Evolutionary conservation across 2,329 filamentous ascomycete genomes (phyloP).

Genomic region (Biscogniauxia sp.): DNA sequence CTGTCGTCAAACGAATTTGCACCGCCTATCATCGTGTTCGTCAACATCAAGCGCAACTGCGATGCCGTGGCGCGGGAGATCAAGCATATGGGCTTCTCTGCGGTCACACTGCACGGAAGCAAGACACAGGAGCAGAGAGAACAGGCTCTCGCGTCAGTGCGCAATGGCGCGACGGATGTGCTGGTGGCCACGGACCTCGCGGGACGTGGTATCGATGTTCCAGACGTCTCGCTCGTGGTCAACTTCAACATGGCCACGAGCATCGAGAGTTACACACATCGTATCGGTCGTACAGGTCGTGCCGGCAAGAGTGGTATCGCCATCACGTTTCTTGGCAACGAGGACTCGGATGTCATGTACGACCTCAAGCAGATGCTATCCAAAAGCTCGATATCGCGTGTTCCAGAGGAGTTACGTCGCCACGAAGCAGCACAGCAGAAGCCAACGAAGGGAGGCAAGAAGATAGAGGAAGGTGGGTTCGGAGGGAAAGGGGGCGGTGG

Average conservation of each 20-base stretch:
- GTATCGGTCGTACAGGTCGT: slow-evolving; percentile 94
- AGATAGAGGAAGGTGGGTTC: slow-evolving; percentile 24
- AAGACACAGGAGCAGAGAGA: slow-evolving; percentile 99
- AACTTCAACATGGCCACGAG: slow-evolving; percentile 98
- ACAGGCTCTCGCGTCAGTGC: slow-evolving; percentile 81
- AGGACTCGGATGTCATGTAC: slow-evolving; percentile 88
- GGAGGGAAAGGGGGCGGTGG: not conserved
- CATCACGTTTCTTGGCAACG: slow-evolving; percentile 90
- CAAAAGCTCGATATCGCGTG: slow-evolving; percentile 83
- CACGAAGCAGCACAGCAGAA: slow-evolving; percentile 92
- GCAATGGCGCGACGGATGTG: slow-evolving; percentile 76
- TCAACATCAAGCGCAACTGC: slow-evolving; percentile 99
- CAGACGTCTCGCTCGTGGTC: slow-evolving; percentile 88
- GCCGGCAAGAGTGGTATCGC: slow-evolving; percentile 95
- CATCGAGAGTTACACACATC: slow-evolving; percentile 95
- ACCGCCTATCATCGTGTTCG: slow-evolving; percentile 95
- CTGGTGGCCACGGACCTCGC: slow-evolving; percentile 95
- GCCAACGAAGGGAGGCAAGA: slow-evolving; percentile 44
- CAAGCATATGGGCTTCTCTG: slow-evolving; percentile 86
- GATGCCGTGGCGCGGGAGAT: slow-evolving; percentile 93
- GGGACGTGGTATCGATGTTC: slow-evolving; percentile 95
- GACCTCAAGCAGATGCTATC: slow-evolving; percentile 94
- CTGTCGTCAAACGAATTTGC: slow-evolving; percentile 75
- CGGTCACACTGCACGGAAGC: slow-evolving; percentile 88
- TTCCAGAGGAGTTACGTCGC: slow-evolving; percentile 86